phyloP scores from a whole-genome alignment of 495 filamentous ascomycete genomes.

The Penicillium arizonense region DNA sequence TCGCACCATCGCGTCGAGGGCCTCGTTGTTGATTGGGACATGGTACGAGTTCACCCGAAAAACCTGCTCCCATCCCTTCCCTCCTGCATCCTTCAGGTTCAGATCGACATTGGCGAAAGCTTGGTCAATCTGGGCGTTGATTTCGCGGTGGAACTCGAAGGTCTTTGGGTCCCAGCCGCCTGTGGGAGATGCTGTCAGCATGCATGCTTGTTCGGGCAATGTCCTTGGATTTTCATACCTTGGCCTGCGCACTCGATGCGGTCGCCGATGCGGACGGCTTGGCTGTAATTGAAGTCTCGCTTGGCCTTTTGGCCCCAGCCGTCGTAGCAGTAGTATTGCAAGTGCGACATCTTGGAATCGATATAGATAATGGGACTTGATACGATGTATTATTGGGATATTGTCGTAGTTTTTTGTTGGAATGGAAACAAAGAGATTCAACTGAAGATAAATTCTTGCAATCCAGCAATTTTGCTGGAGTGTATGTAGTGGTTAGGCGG shows the following conservation, averaged over 20 bases:
- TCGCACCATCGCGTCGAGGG: conserved; percentile 37
- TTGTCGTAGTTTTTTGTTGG: too few relatives aligned
- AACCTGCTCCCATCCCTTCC: conserved; percentile 58
- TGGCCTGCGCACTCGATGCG: conserved; percentile 54
- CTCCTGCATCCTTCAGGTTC: conserved; percentile 47
- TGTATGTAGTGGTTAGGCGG: too few relatives aligned
- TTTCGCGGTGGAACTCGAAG: conserved; percentile 30
- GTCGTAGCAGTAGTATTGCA: conserved; percentile 43
- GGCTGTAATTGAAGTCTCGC: conserved; percentile 45
- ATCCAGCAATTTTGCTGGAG: too few relatives aligned
- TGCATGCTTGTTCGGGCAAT: not conserved
- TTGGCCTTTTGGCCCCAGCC: conserved; percentile 37
- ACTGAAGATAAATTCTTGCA: too few relatives aligned
- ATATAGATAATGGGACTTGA: not conserved
- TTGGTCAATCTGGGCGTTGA: conserved; percentile 50
- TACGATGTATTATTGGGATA: not conserved
- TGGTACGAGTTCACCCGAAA: conserved; percentile 51
- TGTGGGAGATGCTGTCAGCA: conserved; percentile 12
- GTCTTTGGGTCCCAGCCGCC: conserved; percentile 52
- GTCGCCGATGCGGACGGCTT: conserved; percentile 53
- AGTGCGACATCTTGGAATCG: conserved; percentile 35
- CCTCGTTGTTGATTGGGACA: conserved; percentile 38
- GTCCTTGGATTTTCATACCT: conserved; percentile 28
- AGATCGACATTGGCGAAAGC: conserved; percentile 55
- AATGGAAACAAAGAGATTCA: too few relatives aligned